phyloP scores from a whole-genome alignment of 257 asterid genomes.

The Rehmannia glutinosa region DNA sequence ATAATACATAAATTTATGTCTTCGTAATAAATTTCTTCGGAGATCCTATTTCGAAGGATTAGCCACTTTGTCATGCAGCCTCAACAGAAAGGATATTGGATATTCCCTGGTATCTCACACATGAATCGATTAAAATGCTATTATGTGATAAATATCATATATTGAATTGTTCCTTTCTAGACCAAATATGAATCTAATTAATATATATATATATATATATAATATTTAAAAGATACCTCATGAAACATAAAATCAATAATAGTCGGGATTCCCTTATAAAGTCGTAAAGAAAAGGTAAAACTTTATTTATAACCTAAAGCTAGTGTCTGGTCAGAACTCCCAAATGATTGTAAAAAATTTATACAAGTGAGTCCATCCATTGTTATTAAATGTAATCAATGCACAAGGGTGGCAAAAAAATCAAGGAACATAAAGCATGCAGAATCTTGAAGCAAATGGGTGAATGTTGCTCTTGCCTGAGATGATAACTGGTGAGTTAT shows the following conservation, averaged over 20 bases:
- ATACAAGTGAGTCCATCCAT: no score
- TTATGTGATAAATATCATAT: no score
- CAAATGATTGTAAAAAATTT: no score
- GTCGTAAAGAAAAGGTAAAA: no score
- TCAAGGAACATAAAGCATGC: background rate
- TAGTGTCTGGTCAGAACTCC: no score
- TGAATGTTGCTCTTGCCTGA: conserved; percentile 39
- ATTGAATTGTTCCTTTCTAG: background rate
- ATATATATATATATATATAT: no score
- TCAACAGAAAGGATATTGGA: background rate
- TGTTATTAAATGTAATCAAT: background rate
- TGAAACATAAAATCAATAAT: no score
- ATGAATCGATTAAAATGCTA: no score
- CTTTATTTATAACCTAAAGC: no score
- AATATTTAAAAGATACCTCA: no score
- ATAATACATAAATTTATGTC: background rate
- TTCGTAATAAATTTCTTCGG: background rate
- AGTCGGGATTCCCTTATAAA: no score
- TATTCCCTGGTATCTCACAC: no score
- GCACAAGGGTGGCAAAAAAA: background rate
- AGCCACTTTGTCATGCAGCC: conserved; percentile 2
- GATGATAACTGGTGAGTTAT: conserved; percentile 12
- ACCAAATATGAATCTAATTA: background rate
- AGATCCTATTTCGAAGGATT: background rate
- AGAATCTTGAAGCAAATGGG: conserved; percentile 4